phyloP scores from a whole-genome alignment of 805 yeast species.

The Schwanniomyces pseudopolymorphus region DNA sequence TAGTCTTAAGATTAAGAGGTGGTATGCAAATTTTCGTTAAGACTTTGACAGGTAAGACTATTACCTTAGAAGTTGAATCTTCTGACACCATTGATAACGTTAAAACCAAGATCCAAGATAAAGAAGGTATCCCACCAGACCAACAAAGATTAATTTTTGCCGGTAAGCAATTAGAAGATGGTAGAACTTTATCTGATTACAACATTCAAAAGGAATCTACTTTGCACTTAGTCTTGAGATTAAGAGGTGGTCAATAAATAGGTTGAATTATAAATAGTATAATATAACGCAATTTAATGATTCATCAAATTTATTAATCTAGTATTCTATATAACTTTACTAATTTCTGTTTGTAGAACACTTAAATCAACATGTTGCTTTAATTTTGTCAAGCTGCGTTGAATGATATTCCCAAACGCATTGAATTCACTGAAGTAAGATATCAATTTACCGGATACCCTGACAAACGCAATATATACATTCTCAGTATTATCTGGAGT shows the following conservation, averaged over 20 bases:
- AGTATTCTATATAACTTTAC: slow-evolving; percentile 1
- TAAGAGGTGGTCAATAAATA: slow-evolving; percentile 75
- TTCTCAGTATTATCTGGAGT: slow-evolving; percentile 49
- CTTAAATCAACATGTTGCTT: slow-evolving; percentile 44
- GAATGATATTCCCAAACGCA: slow-evolving; percentile 12
- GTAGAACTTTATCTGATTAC: slow-evolving; percentile 95
- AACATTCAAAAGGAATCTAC: slow-evolving; percentile 98
- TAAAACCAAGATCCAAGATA: slow-evolving; percentile 97
- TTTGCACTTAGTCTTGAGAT: slow-evolving; percentile 90
- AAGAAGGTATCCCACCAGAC: slow-evolving; percentile 99
- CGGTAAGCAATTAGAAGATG: slow-evolving; percentile 99
- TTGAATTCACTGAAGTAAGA: slow-evolving; percentile 12
- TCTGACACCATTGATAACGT: slow-evolving; percentile 98
- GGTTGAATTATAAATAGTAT: background rate
- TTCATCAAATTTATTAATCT: background rate
- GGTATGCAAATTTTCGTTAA: slow-evolving; percentile 54
- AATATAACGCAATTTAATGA: background rate
- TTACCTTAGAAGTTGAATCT: slow-evolving; percentile 93
- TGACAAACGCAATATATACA: slow-evolving; percentile 52
- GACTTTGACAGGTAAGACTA: slow-evolving; percentile 45
- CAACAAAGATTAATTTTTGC: slow-evolving; percentile 99
- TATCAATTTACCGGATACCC: slow-evolving; percentile 25
- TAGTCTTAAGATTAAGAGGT: slow-evolving; percentile 97
- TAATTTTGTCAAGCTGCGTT: slow-evolving; percentile 13
- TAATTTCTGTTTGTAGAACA: slow-evolving; percentile 41